Base-by-base conservation (phyloP, 345 rosid genomes). In the Camelina laxa region DNA sequence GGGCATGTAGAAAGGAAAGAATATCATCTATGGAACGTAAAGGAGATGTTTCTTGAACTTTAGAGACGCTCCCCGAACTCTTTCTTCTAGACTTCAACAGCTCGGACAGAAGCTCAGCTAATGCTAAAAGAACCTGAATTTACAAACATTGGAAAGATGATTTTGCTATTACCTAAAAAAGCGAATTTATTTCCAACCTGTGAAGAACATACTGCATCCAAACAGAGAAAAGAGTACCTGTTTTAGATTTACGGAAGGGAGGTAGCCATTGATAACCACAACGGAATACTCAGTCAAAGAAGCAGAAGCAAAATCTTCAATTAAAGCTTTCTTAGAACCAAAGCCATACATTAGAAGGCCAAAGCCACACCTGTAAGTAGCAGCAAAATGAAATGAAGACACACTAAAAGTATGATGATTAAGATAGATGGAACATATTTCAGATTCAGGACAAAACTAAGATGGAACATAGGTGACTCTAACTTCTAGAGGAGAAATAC, bases 271-370 rank as follows among this genome's bases (percentile, higher is more conserved):
- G 81, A 95, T 79, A 14, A 95, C 97, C 2, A 90, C 82, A 27
- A 89, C 96, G 3, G 96, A 81, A 81, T 89, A 83, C 59, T 92
- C 89, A 0, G 81, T 77, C 73, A 95, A 69, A 47, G 97, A 83
- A 13, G 83, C 67, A 42, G 97, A 92, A 72, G 97, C 97, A 82
- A 95, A 95, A 80, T 95, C 94, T 79, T 95, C 97, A 45, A 95
- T 33, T 48, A 89, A 75, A 15, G 82, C 80, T 73, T 86, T 94
- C 80, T 94, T 94, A 17, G 96, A 94, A 77, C 99, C 99, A 81
- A 95, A 92, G 9, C 99, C 99, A 68, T 89, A 90, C 90, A 86
- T 86, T 47, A 90, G 77, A 82, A 92, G 91, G 76, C 97, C 97
- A 84, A 92, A 90, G 60, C 96, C 97, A 69, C 90, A 87, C 89